Conservation (phyloP, 371 early-diverging fungal genomes). For the Mucor racemosus region DNA sequence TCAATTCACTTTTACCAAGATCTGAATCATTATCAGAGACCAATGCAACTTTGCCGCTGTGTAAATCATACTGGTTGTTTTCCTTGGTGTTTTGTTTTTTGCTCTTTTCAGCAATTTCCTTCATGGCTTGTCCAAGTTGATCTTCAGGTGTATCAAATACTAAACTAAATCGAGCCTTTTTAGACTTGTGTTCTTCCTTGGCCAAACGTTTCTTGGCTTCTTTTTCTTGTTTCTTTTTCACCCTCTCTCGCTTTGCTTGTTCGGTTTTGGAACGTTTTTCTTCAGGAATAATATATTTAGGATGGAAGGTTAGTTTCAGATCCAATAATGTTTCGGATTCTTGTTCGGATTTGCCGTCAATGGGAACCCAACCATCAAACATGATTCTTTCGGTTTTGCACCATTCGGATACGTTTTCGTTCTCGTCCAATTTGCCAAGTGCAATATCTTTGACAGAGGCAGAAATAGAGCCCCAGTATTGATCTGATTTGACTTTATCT, state of each 20-base stretch:
- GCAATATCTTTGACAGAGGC: slow-evolving; percentile 35
- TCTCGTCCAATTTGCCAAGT: slow-evolving; percentile 23
- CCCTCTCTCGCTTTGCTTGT: slow-evolving; percentile 4
- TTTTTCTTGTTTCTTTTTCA: slow-evolving; percentile 12
- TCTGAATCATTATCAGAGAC: not conserved
- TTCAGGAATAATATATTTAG: slow-evolving; percentile 32
- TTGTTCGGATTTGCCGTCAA: slow-evolving; percentile 31
- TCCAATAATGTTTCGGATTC: slow-evolving; percentile 27
- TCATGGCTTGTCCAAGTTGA: not conserved
- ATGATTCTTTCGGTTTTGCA: slow-evolving; percentile 27
- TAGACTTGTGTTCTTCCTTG: not conserved
- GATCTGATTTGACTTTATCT: slow-evolving; percentile 38
- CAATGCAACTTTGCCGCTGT: not conserved
- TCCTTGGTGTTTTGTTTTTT: not conserved
- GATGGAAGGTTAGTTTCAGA: slow-evolving; percentile 36
- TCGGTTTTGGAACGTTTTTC: slow-evolving; percentile 6
- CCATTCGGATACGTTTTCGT: slow-evolving; percentile 32
- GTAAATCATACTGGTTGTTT: not conserved
- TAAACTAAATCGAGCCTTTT: not conserved
- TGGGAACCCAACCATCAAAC: slow-evolving; percentile 44
- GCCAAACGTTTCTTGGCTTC: slow-evolving; percentile 2
- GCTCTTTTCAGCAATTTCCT: not conserved
- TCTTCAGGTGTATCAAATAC: not conserved
- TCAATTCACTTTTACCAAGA: slow-evolving; percentile 1
- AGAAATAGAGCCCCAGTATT: slow-evolving; percentile 33